These are phyloP conservation scores for Pythium myriotylum DNA, from an alignment of 352 stramenopile genomes.

Conservation along the genomic window DNA sequence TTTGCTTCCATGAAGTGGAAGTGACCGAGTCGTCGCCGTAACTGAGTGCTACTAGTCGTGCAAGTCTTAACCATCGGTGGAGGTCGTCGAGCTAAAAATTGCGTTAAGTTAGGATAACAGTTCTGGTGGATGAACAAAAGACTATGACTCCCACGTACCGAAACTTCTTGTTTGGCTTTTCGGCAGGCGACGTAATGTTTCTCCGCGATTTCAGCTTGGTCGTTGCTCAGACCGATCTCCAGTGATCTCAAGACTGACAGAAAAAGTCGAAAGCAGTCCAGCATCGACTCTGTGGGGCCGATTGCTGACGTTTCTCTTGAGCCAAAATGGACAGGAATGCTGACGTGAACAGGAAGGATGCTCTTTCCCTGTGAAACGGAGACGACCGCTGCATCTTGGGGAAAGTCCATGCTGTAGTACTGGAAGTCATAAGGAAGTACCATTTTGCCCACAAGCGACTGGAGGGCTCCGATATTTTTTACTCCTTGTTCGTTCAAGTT, in stretches of 20 bases:
- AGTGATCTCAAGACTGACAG: slow-evolving; percentile 59
- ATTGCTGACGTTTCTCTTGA: neutral
- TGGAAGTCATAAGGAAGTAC: slow-evolving; percentile 84
- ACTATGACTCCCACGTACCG: slow-evolving; percentile 37
- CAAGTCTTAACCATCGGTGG: slow-evolving; percentile 74
- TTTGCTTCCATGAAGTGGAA: slow-evolving; percentile 52
- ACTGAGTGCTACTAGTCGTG: slow-evolving; percentile 71
- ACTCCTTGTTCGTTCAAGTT: slow-evolving; percentile 73
- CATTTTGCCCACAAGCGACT: slow-evolving; percentile 77
- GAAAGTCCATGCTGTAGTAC: slow-evolving; percentile 86
- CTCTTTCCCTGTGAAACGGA: slow-evolving; percentile 75
- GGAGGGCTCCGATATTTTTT: slow-evolving; percentile 71
- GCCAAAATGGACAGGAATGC: slow-evolving; percentile 30
- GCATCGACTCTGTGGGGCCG: slow-evolving; percentile 25
- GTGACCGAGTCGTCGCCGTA: slow-evolving; percentile 55
- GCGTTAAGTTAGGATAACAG: too few relatives aligned
- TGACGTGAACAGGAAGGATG: slow-evolving; percentile 66
- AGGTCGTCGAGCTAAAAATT: slow-evolving; percentile 75
- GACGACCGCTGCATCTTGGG: slow-evolving; percentile 69
- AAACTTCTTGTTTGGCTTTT: slow-evolving; percentile 68
- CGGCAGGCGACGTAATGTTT: slow-evolving; percentile 78
- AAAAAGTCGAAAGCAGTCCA: slow-evolving; percentile 74
- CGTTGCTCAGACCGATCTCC: slow-evolving; percentile 64
- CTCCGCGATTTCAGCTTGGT: slow-evolving; percentile 75
- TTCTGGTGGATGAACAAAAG: neutral